Base-by-base conservation (phyloP, 257 asterid genomes). In the Leptodermis oblonga region DNA sequence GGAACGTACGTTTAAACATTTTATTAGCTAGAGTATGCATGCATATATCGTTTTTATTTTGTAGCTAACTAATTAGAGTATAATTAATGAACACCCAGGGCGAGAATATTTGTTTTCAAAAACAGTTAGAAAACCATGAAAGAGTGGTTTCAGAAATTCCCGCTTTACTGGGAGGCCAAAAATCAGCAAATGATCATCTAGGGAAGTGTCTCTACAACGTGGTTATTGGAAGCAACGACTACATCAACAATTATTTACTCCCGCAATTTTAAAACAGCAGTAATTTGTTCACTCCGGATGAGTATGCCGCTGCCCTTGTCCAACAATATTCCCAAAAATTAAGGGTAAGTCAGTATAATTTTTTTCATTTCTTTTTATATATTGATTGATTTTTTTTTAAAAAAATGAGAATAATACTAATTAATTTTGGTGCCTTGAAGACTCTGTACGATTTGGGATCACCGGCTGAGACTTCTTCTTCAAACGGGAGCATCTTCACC, bases 121-220 rank as follows among this genome's bases (percentile, higher is more conserved):
- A 75, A 13, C 97, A 90, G 73, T 81, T 90, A 39, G 86, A 76
- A 28, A 90, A 90, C 77, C 88, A 90, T 90, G 82, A 81, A 76
- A 81, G 73, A 83, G 85, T 94, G 33, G 96, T 88, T 8, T 51
- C 84, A 20, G 90, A 86, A 76, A 73, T 92, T 30, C 83, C 77
- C 28, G 39, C 72, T 26, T 42, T 83, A 66, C 65, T 83, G 6
- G 87, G 87, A 20, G 73, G 73, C 59, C 78, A 83, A 61, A 41
- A 80, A 31, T 15, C 81, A 0, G 78, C 87, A 17, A 78, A 81
- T 65, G 31, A 77, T 76, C 80, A 83, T 60, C 71, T 83, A 3
- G 75, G 81, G 71, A 72, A 77, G 33, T 83, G 87, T 46, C 62
- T 80, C 1, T 80, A 9, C 73, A 77, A 83, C 30, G 36, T 83